A percentile compares a stretch with the other conserved stretches of the same genome.
These are phyloP conservation scores for Erysimum cheiranthoides DNA, from an alignment of 345 rosid species.

Conservation along the genomic window DNA sequence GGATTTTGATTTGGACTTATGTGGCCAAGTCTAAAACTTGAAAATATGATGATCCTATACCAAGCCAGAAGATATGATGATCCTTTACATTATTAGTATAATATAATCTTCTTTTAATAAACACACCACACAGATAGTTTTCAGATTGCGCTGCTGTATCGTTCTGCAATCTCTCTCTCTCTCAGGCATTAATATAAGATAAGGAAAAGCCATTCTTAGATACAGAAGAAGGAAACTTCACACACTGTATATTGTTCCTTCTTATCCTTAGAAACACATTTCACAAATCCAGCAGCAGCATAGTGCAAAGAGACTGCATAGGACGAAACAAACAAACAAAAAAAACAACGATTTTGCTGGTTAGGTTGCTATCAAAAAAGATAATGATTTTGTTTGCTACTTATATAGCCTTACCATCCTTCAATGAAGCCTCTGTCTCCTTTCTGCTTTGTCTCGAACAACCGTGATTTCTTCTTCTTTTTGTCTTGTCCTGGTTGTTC, in stretches of 20 bases:
- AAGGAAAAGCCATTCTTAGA: conserved; percentile 12
- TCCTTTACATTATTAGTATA: conserved; percentile 8
- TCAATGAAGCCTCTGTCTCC: conserved; percentile 50
- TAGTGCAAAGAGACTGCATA: conserved; percentile 46
- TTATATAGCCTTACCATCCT: conserved; percentile 44
- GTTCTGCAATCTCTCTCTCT: conserved; percentile 17
- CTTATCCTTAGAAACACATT: conserved; percentile 40
- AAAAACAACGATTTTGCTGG: background rate
- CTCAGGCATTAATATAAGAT: background rate
- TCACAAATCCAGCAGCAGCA: conserved; percentile 51
- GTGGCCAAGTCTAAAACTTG: background rate
- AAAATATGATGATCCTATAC: conserved; percentile 2
- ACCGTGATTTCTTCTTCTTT: conserved; percentile 26
- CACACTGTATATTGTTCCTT: background rate
- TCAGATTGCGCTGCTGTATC: background rate
- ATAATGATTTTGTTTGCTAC: background rate
- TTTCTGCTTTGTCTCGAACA: conserved; percentile 39
- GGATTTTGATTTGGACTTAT: background rate
- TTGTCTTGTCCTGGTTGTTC: conserved; percentile 27
- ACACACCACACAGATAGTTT: conserved; percentile 19
- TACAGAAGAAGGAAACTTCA: conserved; percentile 16
- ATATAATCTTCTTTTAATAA: conserved; percentile 18
- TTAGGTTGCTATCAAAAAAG: background rate
- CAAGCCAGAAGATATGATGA: background rate
- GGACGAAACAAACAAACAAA: background rate